A percentile compares a stretch with the other conserved stretches of the same genome.
Conservation (phyloP, 306 rosid species). For the Acacia melanoxylon region DNA sequence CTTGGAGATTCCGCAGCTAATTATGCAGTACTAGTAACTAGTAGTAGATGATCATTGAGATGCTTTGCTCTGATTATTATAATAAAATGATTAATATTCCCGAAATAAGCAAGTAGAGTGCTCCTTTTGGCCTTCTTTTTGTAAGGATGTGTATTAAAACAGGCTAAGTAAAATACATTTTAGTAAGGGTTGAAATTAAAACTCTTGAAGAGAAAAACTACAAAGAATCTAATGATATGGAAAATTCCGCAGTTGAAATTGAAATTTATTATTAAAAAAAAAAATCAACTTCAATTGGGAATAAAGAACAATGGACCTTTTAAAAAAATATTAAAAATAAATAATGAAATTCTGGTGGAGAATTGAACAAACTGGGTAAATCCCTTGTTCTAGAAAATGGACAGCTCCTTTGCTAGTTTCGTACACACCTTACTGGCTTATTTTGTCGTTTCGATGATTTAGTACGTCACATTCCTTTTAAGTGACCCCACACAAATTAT, state of each 20-base stretch:
- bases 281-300: background rate
- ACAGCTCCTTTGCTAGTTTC: background rate
- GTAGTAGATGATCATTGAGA: conserved; percentile 37
- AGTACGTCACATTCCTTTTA: background rate
- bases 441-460: background rate
- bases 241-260: background rate
- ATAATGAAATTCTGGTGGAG: background rate
- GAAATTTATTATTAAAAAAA: background rate
- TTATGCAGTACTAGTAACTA: conserved; percentile 19
- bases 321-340: background rate
- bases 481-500: background rate
- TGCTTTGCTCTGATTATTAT: conserved; percentile 29
- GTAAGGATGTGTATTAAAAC: background rate
- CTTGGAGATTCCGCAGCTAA: conserved; percentile 18
- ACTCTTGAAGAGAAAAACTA: background rate
- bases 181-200: too few relatives aligned
- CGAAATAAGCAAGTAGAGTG: background rate
- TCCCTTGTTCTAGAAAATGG: background rate
- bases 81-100: conserved; percentile 32
- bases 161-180: background rate
- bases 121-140: background rate
- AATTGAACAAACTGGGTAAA: background rate
- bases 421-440: background rate
- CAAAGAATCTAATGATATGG: background rate
- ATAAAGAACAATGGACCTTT: background rate